Base-by-base conservation (phyloP, 768 basidiomycete genomes). In the Megacollybia marginata region DNA sequence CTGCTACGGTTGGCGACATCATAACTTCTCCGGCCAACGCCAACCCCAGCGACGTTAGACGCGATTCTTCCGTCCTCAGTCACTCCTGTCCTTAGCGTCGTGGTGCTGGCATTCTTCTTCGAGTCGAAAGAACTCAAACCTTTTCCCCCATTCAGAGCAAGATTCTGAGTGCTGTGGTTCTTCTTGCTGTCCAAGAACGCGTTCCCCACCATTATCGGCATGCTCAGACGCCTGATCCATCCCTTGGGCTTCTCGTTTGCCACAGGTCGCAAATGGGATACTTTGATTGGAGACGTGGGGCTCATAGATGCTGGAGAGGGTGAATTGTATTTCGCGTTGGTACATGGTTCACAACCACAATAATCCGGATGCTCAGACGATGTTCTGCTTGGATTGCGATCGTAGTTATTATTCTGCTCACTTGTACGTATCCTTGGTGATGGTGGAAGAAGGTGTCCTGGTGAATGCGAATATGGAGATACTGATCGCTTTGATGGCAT, bases 211-310 rank as follows among this genome's bases (percentile, higher is more conserved):
- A 77, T 68, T 5, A 72, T 74, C 1, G 86, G 86, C 83, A 89
- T 86, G 56, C 88, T 89, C 51, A 90, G 61, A 48, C 86, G 70
- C 18, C 86, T 69, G 54, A 89, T 85, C 88, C 88, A 89, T 0
- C 84, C 78, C 50, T 76, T 84, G 9, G 80, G 71, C 56, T 82
- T 82, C 48, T 80, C 76, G 40, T 74, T 59, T 12, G 44, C 44
- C 45, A 56, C 54, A 44, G 63, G 55, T 19, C 48, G 48, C 15
- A 36, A 52, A 46, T 44, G 57, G 50, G 44, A 48, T 42, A 18
- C 50, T 48, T 62, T 31, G 40, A 60, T 53, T 16, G 61, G 19
- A 47, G 15, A 47, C 15, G 42, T 52, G 2, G 62, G 55, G 10
- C 63, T 55, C 5, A 62, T 51, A 16, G 53, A 38, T 52, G 50